phyloP scores from a whole-genome alignment of 768 basidiomycete genomes.

The Calvatia gigantea region DNA sequence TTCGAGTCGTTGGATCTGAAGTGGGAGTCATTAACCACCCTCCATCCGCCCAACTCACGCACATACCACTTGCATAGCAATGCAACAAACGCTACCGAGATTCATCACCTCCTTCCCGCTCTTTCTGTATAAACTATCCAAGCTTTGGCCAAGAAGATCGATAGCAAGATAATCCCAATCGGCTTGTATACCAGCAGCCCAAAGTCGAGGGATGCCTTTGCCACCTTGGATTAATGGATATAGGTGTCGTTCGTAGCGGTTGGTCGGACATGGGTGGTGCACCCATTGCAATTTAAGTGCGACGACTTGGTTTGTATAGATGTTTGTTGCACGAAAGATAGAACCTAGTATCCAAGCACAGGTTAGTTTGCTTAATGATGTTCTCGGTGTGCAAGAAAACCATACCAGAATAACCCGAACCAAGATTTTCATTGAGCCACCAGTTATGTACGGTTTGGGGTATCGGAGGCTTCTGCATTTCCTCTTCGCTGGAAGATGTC shows the following conservation, averaged over 20 bases:
- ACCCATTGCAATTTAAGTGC: constrained; percentile 72
- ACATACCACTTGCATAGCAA: constrained; percentile 75
- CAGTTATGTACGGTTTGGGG: constrained; percentile 56
- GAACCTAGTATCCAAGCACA: constrained; percentile 43
- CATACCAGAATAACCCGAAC: constrained; percentile 73
- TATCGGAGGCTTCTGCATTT: constrained; percentile 16
- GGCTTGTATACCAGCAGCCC: constrained; percentile 53
- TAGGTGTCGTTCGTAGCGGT: constrained; percentile 63
- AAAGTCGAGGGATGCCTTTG: constrained; percentile 71
- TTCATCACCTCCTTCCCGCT: constrained; percentile 60
- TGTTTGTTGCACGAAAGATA: constrained; percentile 60
- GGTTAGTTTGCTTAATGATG: background rate
- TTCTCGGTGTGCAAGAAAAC: background rate
- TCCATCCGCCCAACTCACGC: background rate
- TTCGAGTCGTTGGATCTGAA: constrained; percentile 65
- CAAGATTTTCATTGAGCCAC: constrained; percentile 54
- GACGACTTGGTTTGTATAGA: constrained; percentile 55
- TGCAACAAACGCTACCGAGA: constrained; percentile 66
- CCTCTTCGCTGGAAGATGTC: constrained; percentile 2
- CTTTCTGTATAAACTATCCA: constrained; percentile 58
- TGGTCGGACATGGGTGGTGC: constrained; percentile 74
- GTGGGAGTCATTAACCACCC: background rate
- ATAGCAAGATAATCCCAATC: constrained; percentile 75
- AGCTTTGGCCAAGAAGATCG: constrained; percentile 65
- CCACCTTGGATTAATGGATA: constrained; percentile 73